These are phyloP conservation scores for Arthrobotrys iridis DNA, from an alignment of 2,329 filamentous ascomycete species.

Conservation along the genomic window DNA sequence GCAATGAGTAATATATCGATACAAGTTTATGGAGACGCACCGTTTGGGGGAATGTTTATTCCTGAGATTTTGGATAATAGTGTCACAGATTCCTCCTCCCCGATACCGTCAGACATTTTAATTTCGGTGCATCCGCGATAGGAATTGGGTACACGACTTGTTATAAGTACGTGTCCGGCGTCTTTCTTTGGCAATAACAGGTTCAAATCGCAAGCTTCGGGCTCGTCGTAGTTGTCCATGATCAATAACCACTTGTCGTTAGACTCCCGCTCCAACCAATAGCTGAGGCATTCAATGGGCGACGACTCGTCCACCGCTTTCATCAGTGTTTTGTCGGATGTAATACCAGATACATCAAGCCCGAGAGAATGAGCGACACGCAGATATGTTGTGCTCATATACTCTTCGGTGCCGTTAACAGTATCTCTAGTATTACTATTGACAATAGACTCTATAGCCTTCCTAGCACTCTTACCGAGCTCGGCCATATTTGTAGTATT, in stretches of 20 bases:
- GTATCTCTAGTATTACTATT: not conserved
- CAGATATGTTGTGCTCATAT: not conserved
- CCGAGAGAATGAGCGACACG: not conserved
- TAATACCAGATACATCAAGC: not conserved
- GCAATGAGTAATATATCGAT: too few relatives aligned
- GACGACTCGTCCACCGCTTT: not conserved
- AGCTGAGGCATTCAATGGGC: constrained; percentile 2
- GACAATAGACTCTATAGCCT: not conserved
- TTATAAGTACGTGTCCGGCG: constrained; percentile 18
- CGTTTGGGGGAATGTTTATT: not conserved
- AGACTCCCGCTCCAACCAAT: not conserved
- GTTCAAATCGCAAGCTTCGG: not conserved
- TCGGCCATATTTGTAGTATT: not conserved
- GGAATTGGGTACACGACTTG: constrained; percentile 1
- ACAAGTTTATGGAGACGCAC: constrained; percentile 1
- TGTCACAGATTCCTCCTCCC: not conserved
- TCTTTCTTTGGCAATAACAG: not conserved
- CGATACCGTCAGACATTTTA: not conserved
- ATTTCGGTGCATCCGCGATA: not conserved
- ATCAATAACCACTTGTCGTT: constrained; percentile 26
- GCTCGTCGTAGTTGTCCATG: constrained; percentile 17
- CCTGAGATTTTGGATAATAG: not conserved
- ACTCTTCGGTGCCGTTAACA: not conserved
- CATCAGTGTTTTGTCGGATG: constrained; percentile 13
- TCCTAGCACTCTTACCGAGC: not conserved